A percentile compares a stretch with the other conserved stretches of the same genome.
Evolutionary conservation across 345 rosid genomes (phyloP).

Genomic region (Gossypium bickii): DNA sequence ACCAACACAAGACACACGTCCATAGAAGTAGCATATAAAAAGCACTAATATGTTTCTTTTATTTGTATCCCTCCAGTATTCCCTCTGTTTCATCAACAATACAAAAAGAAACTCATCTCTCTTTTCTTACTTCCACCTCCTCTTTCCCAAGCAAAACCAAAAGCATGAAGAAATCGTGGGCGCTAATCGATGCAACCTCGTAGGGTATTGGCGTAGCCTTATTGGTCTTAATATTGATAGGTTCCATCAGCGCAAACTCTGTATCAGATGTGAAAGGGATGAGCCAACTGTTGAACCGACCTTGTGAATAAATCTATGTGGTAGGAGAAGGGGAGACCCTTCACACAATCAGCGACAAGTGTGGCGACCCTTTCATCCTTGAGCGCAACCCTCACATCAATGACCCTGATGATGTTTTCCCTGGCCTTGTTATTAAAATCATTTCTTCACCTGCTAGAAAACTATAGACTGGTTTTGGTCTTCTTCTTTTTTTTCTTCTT

Average conservation of each 20-base stretch:
- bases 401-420: slow-evolving; percentile 79
- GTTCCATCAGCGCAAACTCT: slow-evolving; percentile 41
- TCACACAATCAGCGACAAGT: slow-evolving; percentile 65
- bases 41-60: not conserved
- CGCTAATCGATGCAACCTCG: slow-evolving; percentile 45
- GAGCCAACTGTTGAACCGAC: slow-evolving; percentile 34
- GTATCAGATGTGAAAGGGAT: slow-evolving; percentile 31
- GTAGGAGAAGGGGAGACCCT: slow-evolving; percentile 71
- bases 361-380: slow-evolving; percentile 72
- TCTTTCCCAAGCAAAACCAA: slow-evolving; percentile 10
- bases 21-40: not conserved
- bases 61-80: not conserved
- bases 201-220: slow-evolving; percentile 49
- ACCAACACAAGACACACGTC: not conserved
- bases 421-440: slow-evolving; percentile 74
- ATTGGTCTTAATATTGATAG: slow-evolving; percentile 46
- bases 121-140: not conserved
- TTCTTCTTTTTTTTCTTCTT: not conserved
- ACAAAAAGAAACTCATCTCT: not conserved
- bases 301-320: slow-evolving; percentile 66
- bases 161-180: slow-evolving; percentile 23
- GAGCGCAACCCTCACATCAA: slow-evolving; percentile 83
- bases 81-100: slow-evolving; percentile 1
- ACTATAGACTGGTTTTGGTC: not conserved
- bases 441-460: slow-evolving; percentile 28